Evolutionary conservation across 768 basidiomycete species (phyloP), one percentile per base, ranked within the genome.

Genomic region (Lactarius vividus): DNA sequence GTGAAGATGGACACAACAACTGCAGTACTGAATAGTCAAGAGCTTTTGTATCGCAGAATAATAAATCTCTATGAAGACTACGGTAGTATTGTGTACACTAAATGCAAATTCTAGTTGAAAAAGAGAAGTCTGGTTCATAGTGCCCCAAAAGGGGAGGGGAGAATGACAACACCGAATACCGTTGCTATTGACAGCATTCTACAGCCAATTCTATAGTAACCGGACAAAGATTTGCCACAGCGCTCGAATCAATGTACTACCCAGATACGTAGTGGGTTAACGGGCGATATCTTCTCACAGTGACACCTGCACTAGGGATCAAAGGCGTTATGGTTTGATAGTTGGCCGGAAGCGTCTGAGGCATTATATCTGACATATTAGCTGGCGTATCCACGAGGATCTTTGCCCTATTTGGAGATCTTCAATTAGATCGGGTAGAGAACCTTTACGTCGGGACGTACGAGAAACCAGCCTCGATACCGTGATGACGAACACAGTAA

Each of bases 401-500:
- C 49, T 67, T 66, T 39, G 57, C 49, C 20, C 67, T 68, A 39
- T 40, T 46, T 49, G 57, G 35, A 31, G 26, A 18, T 16, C 2
- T 18, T 65, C 35, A 68, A 57, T 35, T 53, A 37, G 54, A 10
- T 16, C 28, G 29, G 39, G 2, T 35, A 57, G 26, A 20, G 28
- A 26, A 49, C 23, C 18, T 26, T 33, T 46, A 5, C 5, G 35
- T 18, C 23, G 31, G 65, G 59, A 78, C 83, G 72, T 74, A 84
- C 84, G 79, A 79, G 67, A 84, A 74, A 55, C 77, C 77, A 37
- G 75, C 79, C 71, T 79, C 78, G 37, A 74, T 74, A 13, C 70
- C 75, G 59, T 73, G 65, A 68, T 81, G 80, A 63, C 77, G 77
- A 40, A 83, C 70, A 10, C 75, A 76, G 71, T 85, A 86, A 61